Base-by-base conservation (phyloP, 345 rosid genomes). In the Lenwebbia sp. region DNA sequence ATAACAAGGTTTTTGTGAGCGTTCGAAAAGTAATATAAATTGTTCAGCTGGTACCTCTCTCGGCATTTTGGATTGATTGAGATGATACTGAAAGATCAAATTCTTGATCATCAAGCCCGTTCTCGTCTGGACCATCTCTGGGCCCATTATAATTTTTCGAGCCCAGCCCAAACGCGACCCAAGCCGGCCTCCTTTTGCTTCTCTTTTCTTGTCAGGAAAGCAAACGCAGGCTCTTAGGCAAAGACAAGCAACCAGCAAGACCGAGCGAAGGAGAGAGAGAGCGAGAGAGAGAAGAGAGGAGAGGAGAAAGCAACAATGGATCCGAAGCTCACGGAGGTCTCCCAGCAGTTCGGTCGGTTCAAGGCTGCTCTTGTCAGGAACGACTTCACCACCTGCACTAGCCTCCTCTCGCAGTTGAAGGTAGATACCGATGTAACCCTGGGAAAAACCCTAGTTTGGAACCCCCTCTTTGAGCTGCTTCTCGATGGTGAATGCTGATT, bases 341-440 rank as follows among this genome's bases (percentile, higher is more conserved):
- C 95, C 26, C 99, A 96, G 93, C 93, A 90, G 60, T 96, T 98
- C 88, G 95, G 93, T 90, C 94, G 98, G 78, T 93, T 94, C 90
- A 96, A 96, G 86, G 98, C 99, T 4, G 96, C 98, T 0, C 90
- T 92, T 40, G 87, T 91, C 55, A 92, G 99, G 90, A 95, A 89
- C 44, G 99, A 98, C 85, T 89, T 89, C 91, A 89, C 90, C 87
- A 88, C 85, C 78, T 92, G 95, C 89, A 84, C 88, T 62, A 87
- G 65, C 86, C 90, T 92, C 30, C 94, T 98, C 84, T 94, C 97
- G 82, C 93, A 95, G 84, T 97, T 98, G 88, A 98, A 98, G 99
- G 99, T 96, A 54, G 21, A 85, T 14, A 30, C 75, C 21, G 10
- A 0, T 13, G 70, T 7, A 7, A 58, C 65, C 53, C 53, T 51